Base-by-base conservation (phyloP, 2,329 filamentous ascomycete genomes). In the Beauveria bassiana region DNA sequence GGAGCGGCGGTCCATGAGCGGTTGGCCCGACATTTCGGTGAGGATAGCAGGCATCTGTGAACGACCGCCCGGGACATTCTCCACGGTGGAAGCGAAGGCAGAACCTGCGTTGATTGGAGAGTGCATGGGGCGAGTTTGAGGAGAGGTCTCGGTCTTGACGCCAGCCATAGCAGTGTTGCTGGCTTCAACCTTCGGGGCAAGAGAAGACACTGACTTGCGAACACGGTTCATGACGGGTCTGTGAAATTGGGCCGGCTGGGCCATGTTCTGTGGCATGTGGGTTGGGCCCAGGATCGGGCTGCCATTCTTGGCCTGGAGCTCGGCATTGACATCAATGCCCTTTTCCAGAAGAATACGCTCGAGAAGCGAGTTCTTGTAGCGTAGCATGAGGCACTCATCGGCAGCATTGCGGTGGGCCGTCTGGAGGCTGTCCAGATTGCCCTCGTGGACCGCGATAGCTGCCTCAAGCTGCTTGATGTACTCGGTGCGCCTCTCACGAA, bases 401-500 rank as follows among this genome's bases (percentile, higher is more conserved):
- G 93, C 92, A 62, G 95, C 95, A 70, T 86, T 93, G 69, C 95
- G 90, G 72, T 98, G 95, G 66, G 92, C 96, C 70, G 93, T 90
- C 77, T 98, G 95, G 63, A 99, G 82, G 70, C 87, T 96, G 69
- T 96, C 90, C 61, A 98, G 81, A 69, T 91, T 93, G 70, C 96
- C 91, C 77, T 99, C 95, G 81, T 98, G 93, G 68, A 95, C 90
- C 71, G 95, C 93, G 76, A 99, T 98, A 61, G 93, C 96, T 69
- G 93, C 91, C 78, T 99, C 95, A 28, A 99, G 84, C 75, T 99
- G 95, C 79, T 98, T 98, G 79, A 99, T 99, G 75, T 99, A 99
- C 79, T 99, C 95, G 61, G 93, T 98, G 63, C 95, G 88, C 67
- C 95, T 89, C 78, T 99, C 95, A 68, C 95, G 88, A 71, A 99